Percentiles rank a stretch among this genome's conserved stretches.
These are phyloP conservation scores for Limnanthes douglasii DNA, from an alignment of 345 rosid species.

Conservation along the genomic window DNA sequence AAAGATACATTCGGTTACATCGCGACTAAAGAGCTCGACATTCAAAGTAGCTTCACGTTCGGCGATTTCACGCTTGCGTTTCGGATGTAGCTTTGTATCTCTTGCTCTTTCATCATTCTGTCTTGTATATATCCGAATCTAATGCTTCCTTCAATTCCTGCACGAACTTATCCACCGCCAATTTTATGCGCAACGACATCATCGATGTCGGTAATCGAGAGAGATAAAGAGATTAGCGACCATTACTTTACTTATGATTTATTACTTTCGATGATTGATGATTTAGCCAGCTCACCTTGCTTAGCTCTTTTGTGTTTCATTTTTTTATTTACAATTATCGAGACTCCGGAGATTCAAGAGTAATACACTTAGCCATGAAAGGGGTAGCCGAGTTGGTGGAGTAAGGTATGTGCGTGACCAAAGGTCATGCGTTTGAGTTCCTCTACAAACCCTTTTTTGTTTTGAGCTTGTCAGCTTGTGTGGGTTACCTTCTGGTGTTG, in stretches of 20 bases:
- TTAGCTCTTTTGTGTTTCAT: too few species aligned
- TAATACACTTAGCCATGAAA: too few species aligned
- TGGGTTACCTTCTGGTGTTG: too few species aligned
- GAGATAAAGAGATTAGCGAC: constrained; percentile 10
- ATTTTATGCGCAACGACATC: constrained; percentile 82
- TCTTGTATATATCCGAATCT: constrained; percentile 94
- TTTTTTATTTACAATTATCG: too few species aligned
- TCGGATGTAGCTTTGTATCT: constrained; percentile 96
- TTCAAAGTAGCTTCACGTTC: constrained; percentile 98
- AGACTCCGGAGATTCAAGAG: too few species aligned
- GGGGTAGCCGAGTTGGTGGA: too few species aligned
- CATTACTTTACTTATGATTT: constrained; percentile 6
- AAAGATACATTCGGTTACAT: constrained; percentile 35
- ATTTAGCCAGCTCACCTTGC: too few species aligned
- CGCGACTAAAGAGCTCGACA: constrained; percentile 94
- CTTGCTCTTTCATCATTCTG: constrained; percentile 92
- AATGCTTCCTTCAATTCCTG: constrained; percentile 90
- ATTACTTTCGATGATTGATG: too few species aligned
- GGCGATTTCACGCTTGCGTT: constrained; percentile 94
- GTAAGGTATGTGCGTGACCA: too few species aligned
- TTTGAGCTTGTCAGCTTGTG: too few species aligned
- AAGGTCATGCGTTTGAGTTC: too few species aligned
- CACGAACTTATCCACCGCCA: constrained; percentile 92
- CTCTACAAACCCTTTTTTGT: too few species aligned
- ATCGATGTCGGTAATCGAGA: not conserved